Evolutionary conservation across 148 eudicot genomes (phyloP), one percentile per base, ranked within the genome.

Genomic region (Persicaria maculosa): DNA sequence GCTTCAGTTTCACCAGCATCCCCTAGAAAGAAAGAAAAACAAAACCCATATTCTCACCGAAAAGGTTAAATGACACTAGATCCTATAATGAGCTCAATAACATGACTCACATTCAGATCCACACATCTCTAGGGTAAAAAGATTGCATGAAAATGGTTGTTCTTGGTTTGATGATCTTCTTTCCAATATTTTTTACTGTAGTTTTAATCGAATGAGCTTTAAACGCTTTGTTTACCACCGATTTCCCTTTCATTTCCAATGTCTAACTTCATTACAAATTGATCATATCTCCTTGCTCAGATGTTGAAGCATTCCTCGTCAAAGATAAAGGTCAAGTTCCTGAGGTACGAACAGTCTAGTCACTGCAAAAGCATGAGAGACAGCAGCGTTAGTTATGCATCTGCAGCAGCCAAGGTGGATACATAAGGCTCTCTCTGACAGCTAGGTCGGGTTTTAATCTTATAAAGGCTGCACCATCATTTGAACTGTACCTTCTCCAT

Each of bases 361-460:
- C 93, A 83, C 69, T 96, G 97, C 97, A 96, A 92, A 83, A 84
- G 77, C 83, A 89, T 53, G 81, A 79, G 97, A 76, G 99, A 96
- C 83, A 96, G 97, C 91, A 96, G 99, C 44, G 97, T 96, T 7
- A 96, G 97, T 77, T 96, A 96, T 79, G 97, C 99, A 71, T 96
- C 99, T 72, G 97, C 99, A 74, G 92, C 88, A 1, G 96, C 97
- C 20, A 90, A 84, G 83, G 53, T 86, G n/a, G 91, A 65, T 65
- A 65, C 7, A 36, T 65, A 43, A 20, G 65, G 11, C 31, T 31
- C 11, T 57, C 4, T 57, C 9, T 31, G 7, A 64, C 68, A 10
- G 44, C 36, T 19, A 4, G 5, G 40, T 31, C 40, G 40, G 46
- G 68, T 62, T 62, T 9, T 62, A 11, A 3, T 64, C 31, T 40